Base-by-base conservation (phyloP, 305 asterid species). In the Lippia alba region DNA sequence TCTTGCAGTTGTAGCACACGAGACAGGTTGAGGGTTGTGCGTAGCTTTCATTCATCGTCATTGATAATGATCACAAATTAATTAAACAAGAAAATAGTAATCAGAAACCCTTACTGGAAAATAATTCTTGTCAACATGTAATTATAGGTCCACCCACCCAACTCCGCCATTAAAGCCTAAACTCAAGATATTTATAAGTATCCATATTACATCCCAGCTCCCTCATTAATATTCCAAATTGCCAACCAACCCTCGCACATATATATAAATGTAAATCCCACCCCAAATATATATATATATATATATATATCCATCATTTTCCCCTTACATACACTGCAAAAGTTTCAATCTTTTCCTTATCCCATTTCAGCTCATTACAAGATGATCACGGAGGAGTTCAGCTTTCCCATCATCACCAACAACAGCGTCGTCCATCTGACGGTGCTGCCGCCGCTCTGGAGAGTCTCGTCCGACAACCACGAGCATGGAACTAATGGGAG, bases 301-400 rank as follows among this genome's bases (percentile, higher is more conserved):
- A n/a, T n/a, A n/a, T n/a, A n/a, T n/a, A n/a, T 8, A 55, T 18
- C 11, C 60, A 4, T 55, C 15, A 55, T 19, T 12, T 44, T 6
- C 3, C 3, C 0, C 8, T 18, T 24, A 55, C 19, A 19, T 55
- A 55, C 5, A 18, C n/a, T 4, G 15, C 8, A 8, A 45, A 12
- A 49, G 18, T 4, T n/a, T 9, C 17, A 49, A 4, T 15, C 19
- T 17, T 51, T 51, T 51, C 30, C 30, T 51, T 0, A 51, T 2
- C n/a, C 17, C 19, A 46, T 46, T 49, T 12, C 3, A 55, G 65
- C 0, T 3, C 14, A 36, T 36, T 36, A 36, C 9, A 36, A 4
- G 45, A 73, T 74, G 80, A 64, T 56, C 36, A 66, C 73, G 64
- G 73, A 76, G 32, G 80, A 74, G 49, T 77, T 81, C 40, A 77